These are phyloP conservation scores for Wallacemonas sp. DNA, from an alignment of 208 protist genomes.

Conservation along the genomic window DNA sequence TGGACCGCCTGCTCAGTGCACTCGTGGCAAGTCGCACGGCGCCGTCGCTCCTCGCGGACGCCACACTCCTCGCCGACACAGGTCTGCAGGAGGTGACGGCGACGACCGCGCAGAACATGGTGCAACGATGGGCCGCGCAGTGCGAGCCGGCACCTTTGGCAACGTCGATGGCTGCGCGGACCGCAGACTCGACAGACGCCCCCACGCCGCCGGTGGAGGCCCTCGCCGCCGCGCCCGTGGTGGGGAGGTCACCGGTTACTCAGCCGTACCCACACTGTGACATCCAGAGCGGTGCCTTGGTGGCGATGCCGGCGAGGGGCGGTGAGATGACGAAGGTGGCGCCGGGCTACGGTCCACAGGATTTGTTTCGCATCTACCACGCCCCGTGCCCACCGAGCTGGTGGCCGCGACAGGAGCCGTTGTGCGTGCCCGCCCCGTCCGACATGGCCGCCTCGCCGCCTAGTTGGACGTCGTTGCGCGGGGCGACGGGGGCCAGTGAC, in stretches of 20 bases:
- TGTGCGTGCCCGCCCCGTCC: too few relatives aligned
- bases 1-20: not conserved
- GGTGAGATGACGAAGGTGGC: too few relatives aligned
- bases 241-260: too few relatives aligned
- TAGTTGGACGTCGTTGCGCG: too few relatives aligned
- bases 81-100: not conserved
- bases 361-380: slow-evolving; percentile 5
- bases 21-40: not conserved
- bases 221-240: too few relatives aligned
- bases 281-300: too few relatives aligned
- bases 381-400: not conserved
- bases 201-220: not conserved
- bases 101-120: not conserved
- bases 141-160: not conserved
- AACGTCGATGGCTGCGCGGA: not conserved
- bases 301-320: too few relatives aligned
- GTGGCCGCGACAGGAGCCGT: not conserved
- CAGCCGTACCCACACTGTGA: too few relatives aligned
- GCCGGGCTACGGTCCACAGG: not conserved
- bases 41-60: not conserved
- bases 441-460: too few relatives aligned
- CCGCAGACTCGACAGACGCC: too few relatives aligned
- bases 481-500: too few relatives aligned
- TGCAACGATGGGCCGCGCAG: slow-evolving; percentile 5
- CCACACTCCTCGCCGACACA: not conserved